Evolutionary conservation across 805 yeast species (phyloP).

Genomic region (Ogataea nonfermentans): DNA sequence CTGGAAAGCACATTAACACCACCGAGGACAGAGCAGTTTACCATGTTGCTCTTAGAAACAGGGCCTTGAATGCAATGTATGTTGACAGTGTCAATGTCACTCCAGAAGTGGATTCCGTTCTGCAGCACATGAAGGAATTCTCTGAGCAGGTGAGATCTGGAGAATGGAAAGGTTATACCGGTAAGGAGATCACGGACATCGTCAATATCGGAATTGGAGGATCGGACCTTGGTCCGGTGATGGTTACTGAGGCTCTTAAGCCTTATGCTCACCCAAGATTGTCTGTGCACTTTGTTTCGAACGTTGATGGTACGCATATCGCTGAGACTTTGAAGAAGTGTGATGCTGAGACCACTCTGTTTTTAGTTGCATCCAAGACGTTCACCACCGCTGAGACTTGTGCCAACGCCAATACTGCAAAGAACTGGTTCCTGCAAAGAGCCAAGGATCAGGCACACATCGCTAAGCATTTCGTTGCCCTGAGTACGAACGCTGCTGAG

Average conservation of each 20-base stretch:
- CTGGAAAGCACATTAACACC: slow-evolving; percentile 89
- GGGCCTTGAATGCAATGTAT: slow-evolving; percentile 74
- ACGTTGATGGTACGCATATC: slow-evolving; percentile 97
- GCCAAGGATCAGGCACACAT: slow-evolving; percentile 63
- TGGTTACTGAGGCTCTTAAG: slow-evolving; percentile 98
- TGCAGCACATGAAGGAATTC: slow-evolving; percentile 96
- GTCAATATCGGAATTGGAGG: slow-evolving; percentile 99
- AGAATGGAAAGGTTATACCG: slow-evolving; percentile 95
- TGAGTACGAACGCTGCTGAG: slow-evolving; percentile 88
- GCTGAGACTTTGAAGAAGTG: slow-evolving; percentile 81
- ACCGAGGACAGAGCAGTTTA: slow-evolving; percentile 97
- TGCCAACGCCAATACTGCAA: slow-evolving; percentile 95
- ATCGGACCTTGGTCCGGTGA: slow-evolving; percentile 97
- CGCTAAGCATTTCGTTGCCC: slow-evolving; percentile 97
- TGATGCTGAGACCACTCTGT: slow-evolving; percentile 89
- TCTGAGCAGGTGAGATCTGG: slow-evolving; percentile 89
- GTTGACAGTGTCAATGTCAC: slow-evolving; percentile 91
- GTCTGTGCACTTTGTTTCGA: slow-evolving; percentile 89
- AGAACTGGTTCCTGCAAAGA: slow-evolving; percentile 80
- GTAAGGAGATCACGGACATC: slow-evolving; percentile 87
- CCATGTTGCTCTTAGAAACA: slow-evolving; percentile 96
- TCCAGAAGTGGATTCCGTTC: slow-evolving; percentile 86
- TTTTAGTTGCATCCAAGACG: slow-evolving; percentile 92
- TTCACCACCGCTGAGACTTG: slow-evolving; percentile 98
- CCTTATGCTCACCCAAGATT: slow-evolving; percentile 75